Conservation (phyloP, 495 filamentous ascomycete genomes). For the Xylona heveae region DNA sequence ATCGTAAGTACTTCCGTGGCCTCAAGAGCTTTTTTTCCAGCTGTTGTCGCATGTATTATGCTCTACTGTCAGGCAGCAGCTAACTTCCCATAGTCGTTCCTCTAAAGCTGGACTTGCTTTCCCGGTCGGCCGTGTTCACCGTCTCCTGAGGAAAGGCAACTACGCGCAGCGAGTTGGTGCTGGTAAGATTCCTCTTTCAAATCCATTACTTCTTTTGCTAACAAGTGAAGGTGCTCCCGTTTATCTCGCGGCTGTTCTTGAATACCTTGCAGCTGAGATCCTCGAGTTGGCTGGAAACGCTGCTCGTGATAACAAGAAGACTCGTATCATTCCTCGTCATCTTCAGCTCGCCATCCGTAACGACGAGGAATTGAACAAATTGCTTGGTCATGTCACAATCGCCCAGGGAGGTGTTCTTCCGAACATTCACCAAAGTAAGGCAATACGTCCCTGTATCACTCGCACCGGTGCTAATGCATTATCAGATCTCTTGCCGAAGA, state of each 20-base stretch:
- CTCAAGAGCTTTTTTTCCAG: slow-evolving; percentile 4
- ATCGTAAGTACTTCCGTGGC: slow-evolving; percentile 45
- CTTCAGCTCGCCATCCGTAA: slow-evolving; percentile 98
- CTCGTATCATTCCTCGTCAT: slow-evolving; percentile 98
- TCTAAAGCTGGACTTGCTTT: slow-evolving; percentile 99
- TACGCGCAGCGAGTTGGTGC: slow-evolving; percentile 99
- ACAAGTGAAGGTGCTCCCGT: slow-evolving; percentile 59
- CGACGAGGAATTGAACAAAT: slow-evolving; percentile 99
- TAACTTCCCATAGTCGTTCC: slow-evolving; percentile 46
- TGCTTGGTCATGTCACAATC: slow-evolving; percentile 95
- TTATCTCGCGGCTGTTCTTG: slow-evolving; percentile 93
- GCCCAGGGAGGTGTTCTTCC: slow-evolving; percentile 98
- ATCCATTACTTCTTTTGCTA: slow-evolving; percentile 9
- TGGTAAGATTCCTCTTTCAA: slow-evolving; percentile 25
- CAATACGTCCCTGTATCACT: slow-evolving; percentile 2
- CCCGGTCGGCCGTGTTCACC: slow-evolving; percentile 98
- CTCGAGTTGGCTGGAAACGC: slow-evolving; percentile 98
- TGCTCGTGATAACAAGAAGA: slow-evolving; percentile 99
- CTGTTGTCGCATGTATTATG: slow-evolving; percentile 9
- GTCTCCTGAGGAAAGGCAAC: slow-evolving; percentile 98
- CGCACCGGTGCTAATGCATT: slow-evolving; percentile 19
- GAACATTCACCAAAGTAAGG: slow-evolving; percentile 95
- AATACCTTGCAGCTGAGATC: slow-evolving; percentile 97
- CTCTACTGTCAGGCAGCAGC: slow-evolving; percentile 4
- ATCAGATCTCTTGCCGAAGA: slow-evolving; percentile 90